Evolutionary conservation across 345 rosid species (phyloP).

Genomic region (Syzygium jambos): DNA sequence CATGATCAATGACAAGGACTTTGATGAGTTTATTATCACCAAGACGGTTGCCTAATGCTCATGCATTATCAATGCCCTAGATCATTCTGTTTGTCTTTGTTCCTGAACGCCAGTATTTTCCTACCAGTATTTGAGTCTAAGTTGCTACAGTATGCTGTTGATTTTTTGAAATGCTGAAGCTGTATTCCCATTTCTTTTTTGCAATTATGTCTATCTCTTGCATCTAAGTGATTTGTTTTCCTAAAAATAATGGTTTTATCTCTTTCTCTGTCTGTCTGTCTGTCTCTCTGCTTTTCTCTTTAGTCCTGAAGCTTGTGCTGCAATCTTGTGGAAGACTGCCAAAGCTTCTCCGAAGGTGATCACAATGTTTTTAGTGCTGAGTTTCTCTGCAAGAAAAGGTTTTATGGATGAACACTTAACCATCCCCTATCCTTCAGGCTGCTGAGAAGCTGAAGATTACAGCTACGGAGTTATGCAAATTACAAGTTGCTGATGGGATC

Average conservation of each 20-base stretch:
- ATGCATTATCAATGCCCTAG: not conserved
- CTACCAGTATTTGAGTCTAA: not conserved
- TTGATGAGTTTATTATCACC: not conserved
- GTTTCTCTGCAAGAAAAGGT: not conserved
- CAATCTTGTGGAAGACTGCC: conserved; percentile 89
- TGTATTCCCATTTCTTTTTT: not conserved
- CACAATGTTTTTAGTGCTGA: not conserved
- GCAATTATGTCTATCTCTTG: not conserved
- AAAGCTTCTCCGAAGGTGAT: conserved; percentile 84
- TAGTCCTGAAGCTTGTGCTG: conserved; percentile 99
- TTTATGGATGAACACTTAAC: not conserved
- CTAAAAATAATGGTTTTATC: not conserved
- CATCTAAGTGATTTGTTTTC: not conserved
- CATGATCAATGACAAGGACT: not conserved
- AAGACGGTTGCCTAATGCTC: not conserved
- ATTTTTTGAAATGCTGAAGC: not conserved
- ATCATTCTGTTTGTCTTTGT: not conserved
- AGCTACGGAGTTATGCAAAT: conserved; percentile 56
- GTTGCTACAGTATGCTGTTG: not conserved
- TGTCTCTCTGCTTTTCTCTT: conserved; percentile 6
- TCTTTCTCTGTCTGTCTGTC: not conserved
- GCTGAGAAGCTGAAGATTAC: conserved; percentile 91
- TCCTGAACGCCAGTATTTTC: not conserved
- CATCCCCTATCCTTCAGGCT: conserved; percentile 37
- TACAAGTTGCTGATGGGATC: conserved; percentile 77